Conservation (phyloP, 129 eudicot species). For the Tanacetum coccineum region DNA sequence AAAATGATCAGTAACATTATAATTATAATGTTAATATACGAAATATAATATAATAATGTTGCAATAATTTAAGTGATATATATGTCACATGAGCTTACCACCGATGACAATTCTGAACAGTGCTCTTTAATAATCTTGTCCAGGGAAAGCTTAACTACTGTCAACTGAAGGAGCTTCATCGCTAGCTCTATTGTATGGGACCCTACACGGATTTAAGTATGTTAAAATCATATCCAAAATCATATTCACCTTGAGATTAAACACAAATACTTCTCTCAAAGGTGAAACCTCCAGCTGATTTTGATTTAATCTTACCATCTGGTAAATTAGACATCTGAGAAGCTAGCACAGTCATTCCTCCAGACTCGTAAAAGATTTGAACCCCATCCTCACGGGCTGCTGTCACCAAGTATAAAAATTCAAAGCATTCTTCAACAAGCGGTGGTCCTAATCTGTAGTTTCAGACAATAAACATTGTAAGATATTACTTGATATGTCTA, state of each 20-base stretch:
- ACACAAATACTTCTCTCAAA: background rate
- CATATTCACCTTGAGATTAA: conserved; percentile 7
- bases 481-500: background rate
- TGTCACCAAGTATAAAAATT: conserved; percentile 61
- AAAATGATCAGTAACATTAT: conserved; percentile 2
- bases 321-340: conserved; percentile 46
- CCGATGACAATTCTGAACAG: conserved; percentile 49
- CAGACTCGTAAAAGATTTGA: conserved; percentile 42
- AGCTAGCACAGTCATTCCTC: conserved; percentile 64
- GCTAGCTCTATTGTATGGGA: conserved; percentile 59
- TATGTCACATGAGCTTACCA: conserved; percentile 44
- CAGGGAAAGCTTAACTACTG: conserved; percentile 42
- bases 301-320: conserved; percentile 46
- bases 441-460: conserved; percentile 44
- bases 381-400: conserved; percentile 52
- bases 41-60: background rate
- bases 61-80: background rate
- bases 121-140: conserved; percentile 46
- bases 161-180: conserved; percentile 59
- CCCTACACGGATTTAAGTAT: conserved; percentile 38
- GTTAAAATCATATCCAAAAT: conserved; percentile 9
- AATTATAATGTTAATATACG: background rate
- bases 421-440: conserved; percentile 61
- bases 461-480: conserved; percentile 2
- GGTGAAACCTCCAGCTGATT: background rate